phyloP scores from a whole-genome alignment of 148 eudicot genomes.

The Heliosperma pusillum region DNA sequence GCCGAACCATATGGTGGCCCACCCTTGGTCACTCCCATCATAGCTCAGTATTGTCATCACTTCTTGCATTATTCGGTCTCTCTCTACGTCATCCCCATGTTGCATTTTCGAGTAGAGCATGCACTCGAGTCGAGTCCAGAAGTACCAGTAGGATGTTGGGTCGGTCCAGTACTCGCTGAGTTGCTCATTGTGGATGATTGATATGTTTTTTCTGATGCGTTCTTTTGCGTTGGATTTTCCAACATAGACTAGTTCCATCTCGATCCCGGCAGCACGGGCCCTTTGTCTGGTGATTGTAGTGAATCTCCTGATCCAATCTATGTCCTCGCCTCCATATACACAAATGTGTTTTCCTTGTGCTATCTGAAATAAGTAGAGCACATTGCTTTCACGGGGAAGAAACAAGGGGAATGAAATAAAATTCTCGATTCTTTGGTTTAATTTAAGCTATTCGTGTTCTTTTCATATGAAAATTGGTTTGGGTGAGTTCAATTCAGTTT shows the following conservation, averaged over 20 bases:
- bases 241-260: constrained; percentile 64
- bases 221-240: constrained; percentile 71
- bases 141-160: constrained; percentile 59
- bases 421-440: no score
- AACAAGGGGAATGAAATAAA: no score
- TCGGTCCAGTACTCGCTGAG: constrained; percentile 48
- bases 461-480: not conserved
- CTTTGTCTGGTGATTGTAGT: constrained; percentile 36
- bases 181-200: constrained; percentile 25
- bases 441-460: no score
- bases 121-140: constrained; percentile 84
- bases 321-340: constrained; percentile 81
- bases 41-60: constrained; percentile 63
- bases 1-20: constrained; percentile 69
- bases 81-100: constrained; percentile 43
- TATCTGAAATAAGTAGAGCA: constrained; percentile 34
- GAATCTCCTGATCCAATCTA: constrained; percentile 63
- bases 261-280: constrained; percentile 34
- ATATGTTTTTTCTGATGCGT: constrained; percentile 34
- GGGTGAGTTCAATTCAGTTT: not conserved
- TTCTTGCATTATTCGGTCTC: constrained; percentile 57
- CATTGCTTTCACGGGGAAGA: not conserved
- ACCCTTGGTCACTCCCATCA: constrained; percentile 69
- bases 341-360: constrained; percentile 48
- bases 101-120: constrained; percentile 77